phyloP scores from a whole-genome alignment of 2,329 filamentous ascomycete species.

The Alternaria sp. region DNA sequence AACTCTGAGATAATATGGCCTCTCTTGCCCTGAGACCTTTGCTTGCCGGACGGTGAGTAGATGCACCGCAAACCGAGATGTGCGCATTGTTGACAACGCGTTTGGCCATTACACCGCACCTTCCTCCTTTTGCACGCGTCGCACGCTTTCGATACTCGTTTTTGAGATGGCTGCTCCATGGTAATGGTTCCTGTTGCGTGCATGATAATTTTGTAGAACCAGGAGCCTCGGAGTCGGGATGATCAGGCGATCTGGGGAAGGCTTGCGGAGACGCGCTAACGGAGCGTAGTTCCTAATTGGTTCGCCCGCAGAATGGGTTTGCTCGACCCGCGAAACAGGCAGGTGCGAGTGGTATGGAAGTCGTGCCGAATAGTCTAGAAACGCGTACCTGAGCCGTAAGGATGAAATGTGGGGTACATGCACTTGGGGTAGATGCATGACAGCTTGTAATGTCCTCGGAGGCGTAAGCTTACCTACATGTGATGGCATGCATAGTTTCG shows the following conservation, averaged over 20 bases:
- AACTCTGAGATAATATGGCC: conserved; percentile 55
- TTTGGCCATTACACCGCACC: conserved; percentile 58
- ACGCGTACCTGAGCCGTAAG: conserved; percentile 13
- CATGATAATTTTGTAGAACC: conserved; percentile 16
- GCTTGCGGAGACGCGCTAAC: conserved; percentile 23
- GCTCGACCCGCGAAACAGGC: conserved; percentile 8
- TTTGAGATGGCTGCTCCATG: conserved; percentile 39
- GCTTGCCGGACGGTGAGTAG: conserved; percentile 52
- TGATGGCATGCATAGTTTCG: neutral
- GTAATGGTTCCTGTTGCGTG: conserved; percentile 32
- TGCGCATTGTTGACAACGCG: conserved; percentile 52
- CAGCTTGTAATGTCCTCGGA: neutral
- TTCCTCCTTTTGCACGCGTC: conserved; percentile 58
- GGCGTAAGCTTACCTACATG: neutral
- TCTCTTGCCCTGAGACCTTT: conserved; percentile 50
- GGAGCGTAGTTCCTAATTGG: conserved; percentile 14
- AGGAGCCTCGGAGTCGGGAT: conserved; percentile 14
- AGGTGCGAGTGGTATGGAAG: conserved; percentile 12
- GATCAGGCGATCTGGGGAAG: conserved; percentile 23
- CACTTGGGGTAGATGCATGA: conserved; percentile 1
- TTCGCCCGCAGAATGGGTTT: conserved; percentile 9
- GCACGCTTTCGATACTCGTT: conserved; percentile 54
- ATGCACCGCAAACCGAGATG: conserved; percentile 56
- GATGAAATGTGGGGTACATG: neutral
- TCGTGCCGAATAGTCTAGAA: conserved; percentile 6